Conservation (phyloP, 2,329 filamentous ascomycete genomes). For the Talaromyces marneffei region DNA sequence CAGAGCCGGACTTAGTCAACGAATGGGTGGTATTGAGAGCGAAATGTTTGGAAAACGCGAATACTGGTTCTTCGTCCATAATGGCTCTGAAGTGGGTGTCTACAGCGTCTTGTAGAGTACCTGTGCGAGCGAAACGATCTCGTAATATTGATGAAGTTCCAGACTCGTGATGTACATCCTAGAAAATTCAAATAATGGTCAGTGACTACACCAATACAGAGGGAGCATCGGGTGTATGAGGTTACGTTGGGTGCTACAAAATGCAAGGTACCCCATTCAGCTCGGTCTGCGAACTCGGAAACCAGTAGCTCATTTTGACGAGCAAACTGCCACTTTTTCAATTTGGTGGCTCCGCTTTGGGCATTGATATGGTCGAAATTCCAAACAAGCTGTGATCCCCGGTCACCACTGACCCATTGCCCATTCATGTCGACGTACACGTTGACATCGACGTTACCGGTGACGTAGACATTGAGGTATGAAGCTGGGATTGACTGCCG, state of each 20-base stretch:
- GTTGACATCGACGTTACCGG: conserved; percentile 59
- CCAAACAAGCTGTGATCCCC: conserved; percentile 66
- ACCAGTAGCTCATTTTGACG: conserved; percentile 58
- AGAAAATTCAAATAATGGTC: not conserved
- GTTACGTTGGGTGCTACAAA: conserved; percentile 62
- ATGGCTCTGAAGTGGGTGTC: conserved; percentile 64
- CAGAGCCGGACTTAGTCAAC: conserved; percentile 44
- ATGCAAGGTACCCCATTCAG: conserved; percentile 78
- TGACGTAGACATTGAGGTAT: conserved; percentile 66
- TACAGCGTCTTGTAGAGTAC: conserved; percentile 59
- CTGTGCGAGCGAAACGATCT: conserved; percentile 62
- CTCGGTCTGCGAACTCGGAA: conserved; percentile 65
- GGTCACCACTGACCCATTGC: conserved; percentile 75
- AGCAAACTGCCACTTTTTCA: conserved; percentile 41
- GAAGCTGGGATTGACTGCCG: conserved; percentile 76
- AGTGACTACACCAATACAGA: not conserved
- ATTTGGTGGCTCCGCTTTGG: conserved; percentile 31
- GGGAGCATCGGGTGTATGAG: conserved; percentile 16
- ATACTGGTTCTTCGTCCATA: conserved; percentile 73
- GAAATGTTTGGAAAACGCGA: conserved; percentile 69
- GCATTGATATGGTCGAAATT: conserved; percentile 47
- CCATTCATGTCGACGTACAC: conserved; percentile 64
- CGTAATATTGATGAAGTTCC: conserved; percentile 63
- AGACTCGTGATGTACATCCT: conserved; percentile 61
- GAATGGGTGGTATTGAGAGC: conserved; percentile 39